Conservation (phyloP, 352 stramenopile genomes). For the Stramenopiles sp. region DNA sequence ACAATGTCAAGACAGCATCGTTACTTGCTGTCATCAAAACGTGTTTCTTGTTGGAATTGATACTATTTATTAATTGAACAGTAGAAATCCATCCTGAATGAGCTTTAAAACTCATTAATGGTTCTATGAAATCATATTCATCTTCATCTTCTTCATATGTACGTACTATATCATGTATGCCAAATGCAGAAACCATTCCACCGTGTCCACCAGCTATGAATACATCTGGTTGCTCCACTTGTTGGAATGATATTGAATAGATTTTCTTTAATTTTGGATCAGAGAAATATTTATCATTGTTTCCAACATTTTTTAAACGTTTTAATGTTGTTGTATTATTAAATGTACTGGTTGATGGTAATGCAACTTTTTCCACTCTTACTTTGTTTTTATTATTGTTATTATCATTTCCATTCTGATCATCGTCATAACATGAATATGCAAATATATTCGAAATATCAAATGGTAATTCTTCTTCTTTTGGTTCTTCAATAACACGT, state of each 20-base stretch:
- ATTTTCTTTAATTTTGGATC: conserved; percentile 4
- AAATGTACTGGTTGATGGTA: neutral
- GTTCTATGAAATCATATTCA: neutral
- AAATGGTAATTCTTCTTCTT: neutral
- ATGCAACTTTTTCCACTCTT: neutral
- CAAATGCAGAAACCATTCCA: neutral
- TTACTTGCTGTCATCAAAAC: conserved; percentile 5
- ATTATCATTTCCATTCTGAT: neutral
- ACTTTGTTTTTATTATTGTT: neutral
- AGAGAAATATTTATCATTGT: neutral
- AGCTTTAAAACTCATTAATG: neutral
- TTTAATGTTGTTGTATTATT: neutral
- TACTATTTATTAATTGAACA: neutral
- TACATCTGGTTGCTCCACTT: neutral
- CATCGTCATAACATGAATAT: neutral
- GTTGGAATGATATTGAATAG: neutral
- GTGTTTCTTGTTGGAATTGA: neutral
- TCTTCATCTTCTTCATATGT: neutral
- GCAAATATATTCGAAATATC: neutral
- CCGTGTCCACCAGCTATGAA: neutral
- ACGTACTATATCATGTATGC: neutral
- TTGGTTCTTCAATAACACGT: neutral
- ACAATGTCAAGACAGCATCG: neutral
- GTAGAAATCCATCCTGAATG: conserved; percentile 7
- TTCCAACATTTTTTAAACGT: conserved; percentile 1